phyloP scores from a whole-genome alignment of 106 monocot species.

The Triglochin maritima region DNA sequence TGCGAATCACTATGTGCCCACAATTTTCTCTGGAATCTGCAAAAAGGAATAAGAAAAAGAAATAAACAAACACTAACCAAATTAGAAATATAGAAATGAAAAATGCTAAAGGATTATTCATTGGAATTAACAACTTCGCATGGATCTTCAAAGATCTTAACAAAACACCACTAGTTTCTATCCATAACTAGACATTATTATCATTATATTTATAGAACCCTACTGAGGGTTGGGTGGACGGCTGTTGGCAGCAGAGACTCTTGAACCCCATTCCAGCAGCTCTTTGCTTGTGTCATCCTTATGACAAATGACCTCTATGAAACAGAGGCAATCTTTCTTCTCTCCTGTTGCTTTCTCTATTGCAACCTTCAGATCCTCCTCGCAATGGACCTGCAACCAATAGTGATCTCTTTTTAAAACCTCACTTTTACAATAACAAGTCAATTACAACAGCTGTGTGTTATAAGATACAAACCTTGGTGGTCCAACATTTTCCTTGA shows the following conservation, averaged over 20 bases:
- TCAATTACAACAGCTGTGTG: neutral
- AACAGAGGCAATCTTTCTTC: conserved; percentile 18
- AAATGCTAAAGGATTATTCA: too few relatives aligned
- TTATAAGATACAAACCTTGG: conserved; percentile 21
- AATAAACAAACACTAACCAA: too few relatives aligned
- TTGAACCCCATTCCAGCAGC: conserved; percentile 22
- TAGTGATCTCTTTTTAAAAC: neutral
- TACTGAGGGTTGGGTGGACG: conserved; percentile 27
- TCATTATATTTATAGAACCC: neutral
- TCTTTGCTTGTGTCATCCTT: conserved; percentile 28
- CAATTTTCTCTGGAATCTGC: too few relatives aligned
- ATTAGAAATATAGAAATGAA: too few relatives aligned
- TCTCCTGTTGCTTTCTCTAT: conserved; percentile 11
- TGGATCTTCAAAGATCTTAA: too few relatives aligned
- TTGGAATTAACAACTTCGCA: too few relatives aligned
- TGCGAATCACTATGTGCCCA: too few relatives aligned
- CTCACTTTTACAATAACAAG: neutral
- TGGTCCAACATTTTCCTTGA: conserved; percentile 39
- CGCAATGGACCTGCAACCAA: conserved; percentile 9
- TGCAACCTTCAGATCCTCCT: conserved; percentile 16
- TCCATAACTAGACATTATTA: neutral
- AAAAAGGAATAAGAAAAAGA: too few relatives aligned
- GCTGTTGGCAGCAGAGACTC: conserved; percentile 22
- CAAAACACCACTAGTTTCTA: neutral
- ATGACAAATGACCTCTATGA: conserved; percentile 18